These are phyloP conservation scores for Fusarium devonianum DNA, from an alignment of 2,329 filamentous ascomycete species.

Conservation along the genomic window DNA sequence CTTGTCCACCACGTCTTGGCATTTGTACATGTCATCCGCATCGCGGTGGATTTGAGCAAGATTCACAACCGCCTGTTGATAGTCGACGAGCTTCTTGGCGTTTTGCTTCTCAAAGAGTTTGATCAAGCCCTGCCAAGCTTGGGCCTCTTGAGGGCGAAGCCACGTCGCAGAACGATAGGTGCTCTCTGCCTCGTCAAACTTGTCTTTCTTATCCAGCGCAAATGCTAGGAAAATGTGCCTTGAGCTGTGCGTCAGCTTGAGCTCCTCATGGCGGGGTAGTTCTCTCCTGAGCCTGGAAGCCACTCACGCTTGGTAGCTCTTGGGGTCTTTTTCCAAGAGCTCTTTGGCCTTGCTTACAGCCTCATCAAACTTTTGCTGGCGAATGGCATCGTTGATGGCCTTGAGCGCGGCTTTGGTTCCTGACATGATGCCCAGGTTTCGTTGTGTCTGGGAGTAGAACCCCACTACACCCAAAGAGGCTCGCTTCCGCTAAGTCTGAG, in stretches of 20 bases:
- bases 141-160: conserved; percentile 76
- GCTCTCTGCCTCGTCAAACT: conserved; percentile 75
- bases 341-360: conserved; percentile 73
- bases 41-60: conserved; percentile 78
- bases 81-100: conserved; percentile 71
- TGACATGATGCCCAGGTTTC: conserved; percentile 52
- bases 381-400: conserved; percentile 78
- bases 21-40: conserved; percentile 68
- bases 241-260: conserved; percentile 21
- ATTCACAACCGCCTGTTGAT: conserved; percentile 74
- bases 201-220: conserved; percentile 78
- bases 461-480: conserved; percentile 27
- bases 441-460: conserved; percentile 21
- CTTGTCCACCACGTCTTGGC: conserved; percentile 76
- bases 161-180: conserved; percentile 77
- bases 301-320: conserved; percentile 84
- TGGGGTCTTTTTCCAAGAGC: conserved; percentile 74
- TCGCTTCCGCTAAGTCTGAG: neutral
- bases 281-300: neutral
- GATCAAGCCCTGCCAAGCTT: conserved; percentile 90
- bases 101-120: conserved; percentile 84
- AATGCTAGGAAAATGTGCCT: conserved; percentile 89
- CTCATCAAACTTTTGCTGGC: conserved; percentile 79
- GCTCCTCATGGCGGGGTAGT: conserved; percentile 17
- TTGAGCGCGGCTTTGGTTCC: conserved; percentile 78